Evolutionary conservation across 805 yeast genomes (phyloP), one percentile per base, ranked within the genome.

Genomic region (Dipodascus geniculatus): DNA sequence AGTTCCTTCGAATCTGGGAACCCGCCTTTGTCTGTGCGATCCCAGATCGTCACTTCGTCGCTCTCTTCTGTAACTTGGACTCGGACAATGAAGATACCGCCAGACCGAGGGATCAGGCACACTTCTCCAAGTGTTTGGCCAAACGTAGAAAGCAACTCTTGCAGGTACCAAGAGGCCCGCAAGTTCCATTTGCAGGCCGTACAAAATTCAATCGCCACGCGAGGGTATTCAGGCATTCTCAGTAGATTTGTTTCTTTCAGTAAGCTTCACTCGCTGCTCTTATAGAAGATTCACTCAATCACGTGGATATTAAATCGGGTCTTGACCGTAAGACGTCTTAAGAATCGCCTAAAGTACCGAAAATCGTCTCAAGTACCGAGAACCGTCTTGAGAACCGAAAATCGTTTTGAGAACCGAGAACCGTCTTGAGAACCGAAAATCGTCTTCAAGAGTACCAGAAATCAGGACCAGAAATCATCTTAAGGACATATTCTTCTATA

Each of bases 101-200:
- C 68, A 63, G 58, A 67, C 52, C 52, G 74, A 63, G 62, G 87
- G 74, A 48, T 68, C 66, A 77, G 63, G 0, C 80, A 68, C 1
- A 82, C 77, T 54, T 82, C 84, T 16, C 81, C 81, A 4, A 81
- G 61, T 22, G 72, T 71, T 2, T 68, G 65, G 2, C 81, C 82
- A 66, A 87, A 89, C 0, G 96, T 89, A 62, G 85, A 87, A n/a
- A 88, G 68, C 1, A 89, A 70, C 66, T 88, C 96, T 64, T 86
- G 96, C 31, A 81, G 71, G 60, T 87, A 87, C 96, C 96, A 89
- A 0, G 87, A 76, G 1, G 96, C 95, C 11, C 96, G 71, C 49
- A 87, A 76, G 61, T 85, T 85, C 96, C 96, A 88, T 62, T 85
- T 84, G 72, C 96, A 88, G 63, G 77, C 79, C 42, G 85, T 83